Base-by-base conservation (phyloP, 805 yeast genomes). In the Teunomyces lycoperdinae region DNA sequence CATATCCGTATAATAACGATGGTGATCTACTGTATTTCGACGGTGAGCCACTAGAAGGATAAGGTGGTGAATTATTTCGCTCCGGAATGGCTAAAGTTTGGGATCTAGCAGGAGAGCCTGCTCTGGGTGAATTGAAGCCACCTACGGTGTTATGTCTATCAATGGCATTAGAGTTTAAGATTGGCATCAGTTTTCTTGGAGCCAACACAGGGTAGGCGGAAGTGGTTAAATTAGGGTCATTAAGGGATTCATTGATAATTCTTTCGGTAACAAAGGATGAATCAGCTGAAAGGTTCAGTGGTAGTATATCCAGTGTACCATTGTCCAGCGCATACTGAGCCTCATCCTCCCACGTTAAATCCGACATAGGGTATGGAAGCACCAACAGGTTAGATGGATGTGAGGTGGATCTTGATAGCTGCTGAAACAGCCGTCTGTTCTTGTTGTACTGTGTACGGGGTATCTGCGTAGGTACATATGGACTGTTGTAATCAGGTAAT, bases 401-500 rank as follows among this genome's bases (percentile, higher is more conserved):
- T 28, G 45, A 42, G 2, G 29, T 32, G 9, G 52, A 40, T 10
- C 49, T 20, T 3, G 55, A 50, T 3, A 52, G 33, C 30, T 52
- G 54, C 20, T 52, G 55, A 30, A 51, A 51, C 39, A 42, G 47
- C 16, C 43, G 17, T 32, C 55, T 38, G 11, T n/a, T 32, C 38
- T 20, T 32, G 43, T 24, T 34, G 35, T 44, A 39, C 24, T 28
- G 20, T 7, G 32, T 11, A 30, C 9, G 32, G 16, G 26, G 44
- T 38, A 33, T 35, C 13, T 28, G 45, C 11, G 20, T 32, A 26
- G 41, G 46, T 5, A 29, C 29, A 34, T 32, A 34, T 2, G 30
- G 43, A 29, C 29, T 43, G 17, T 62, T 62, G 47, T 70, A 71
- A 13, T 66, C 70, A 4, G 73, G 69, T 17, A 72, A 53, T 38